A percentile compares a stretch with the other conserved stretches of the same genome.
phyloP scores from a whole-genome alignment of 306 rosid genomes.

The Styphnolobium japonicum region DNA sequence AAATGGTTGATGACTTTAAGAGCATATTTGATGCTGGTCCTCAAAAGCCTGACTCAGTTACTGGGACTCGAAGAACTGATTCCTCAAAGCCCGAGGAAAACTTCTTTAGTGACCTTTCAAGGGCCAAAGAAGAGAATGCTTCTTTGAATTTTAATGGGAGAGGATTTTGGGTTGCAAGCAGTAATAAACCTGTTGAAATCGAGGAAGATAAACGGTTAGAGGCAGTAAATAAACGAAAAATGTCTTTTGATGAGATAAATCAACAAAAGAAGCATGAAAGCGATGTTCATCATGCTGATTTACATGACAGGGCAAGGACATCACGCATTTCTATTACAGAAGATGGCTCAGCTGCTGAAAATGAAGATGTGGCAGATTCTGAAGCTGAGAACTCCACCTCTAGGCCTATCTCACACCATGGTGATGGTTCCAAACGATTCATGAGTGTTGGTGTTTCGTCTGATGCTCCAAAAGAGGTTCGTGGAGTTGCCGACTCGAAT shows the following conservation, averaged over 20 bases:
- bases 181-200: constrained; percentile 44
- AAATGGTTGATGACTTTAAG: constrained; percentile 73
- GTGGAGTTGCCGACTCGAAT: constrained; percentile 44
- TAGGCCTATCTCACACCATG: constrained; percentile 50
- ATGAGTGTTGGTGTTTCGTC: constrained; percentile 54
- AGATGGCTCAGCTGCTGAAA: constrained; percentile 90
- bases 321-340: constrained; percentile 73
- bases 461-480: constrained; percentile 60
- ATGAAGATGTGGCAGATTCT: constrained; percentile 95
- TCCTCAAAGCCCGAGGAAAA: constrained; percentile 68
- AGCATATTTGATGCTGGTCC: constrained; percentile 62
- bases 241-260: constrained; percentile 62
- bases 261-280: constrained; percentile 71
- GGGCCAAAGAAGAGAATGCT: constrained; percentile 56
- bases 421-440: constrained; percentile 61
- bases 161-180: constrained; percentile 62
- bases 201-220: constrained; percentile 71
- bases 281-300: constrained; percentile 54
- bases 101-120: constrained; percentile 85
- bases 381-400: constrained; percentile 87
- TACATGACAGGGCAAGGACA: constrained; percentile 66
- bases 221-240: constrained; percentile 57
- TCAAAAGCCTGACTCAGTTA: constrained; percentile 64
- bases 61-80: constrained; percentile 53
- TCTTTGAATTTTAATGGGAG: constrained; percentile 65